These are phyloP conservation scores for Nicotiana attenuata DNA, from an alignment of 257 asterid species.

Conservation along the genomic window DNA sequence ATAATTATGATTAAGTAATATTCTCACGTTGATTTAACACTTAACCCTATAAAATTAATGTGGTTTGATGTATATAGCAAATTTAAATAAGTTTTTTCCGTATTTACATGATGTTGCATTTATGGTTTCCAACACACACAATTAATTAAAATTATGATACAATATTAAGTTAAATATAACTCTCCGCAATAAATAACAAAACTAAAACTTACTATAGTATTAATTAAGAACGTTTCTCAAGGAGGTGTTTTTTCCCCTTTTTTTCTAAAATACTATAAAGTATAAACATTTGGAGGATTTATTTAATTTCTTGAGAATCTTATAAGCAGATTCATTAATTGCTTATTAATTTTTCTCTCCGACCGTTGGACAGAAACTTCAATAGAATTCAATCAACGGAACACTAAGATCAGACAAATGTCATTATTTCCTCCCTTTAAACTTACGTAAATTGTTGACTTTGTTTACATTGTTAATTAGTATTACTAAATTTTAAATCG, in stretches of 20 bases:
- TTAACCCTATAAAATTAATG: too few relatives aligned
- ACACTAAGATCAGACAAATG: background rate
- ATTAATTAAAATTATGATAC: background rate
- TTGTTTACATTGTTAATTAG: background rate
- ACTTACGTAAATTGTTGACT: background rate
- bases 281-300: too few relatives aligned
- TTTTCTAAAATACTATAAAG: too few relatives aligned
- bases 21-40: too few relatives aligned
- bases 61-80: too few relatives aligned
- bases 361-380: background rate
- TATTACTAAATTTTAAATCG: background rate
- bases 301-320: too few relatives aligned
- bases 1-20: too few relatives aligned
- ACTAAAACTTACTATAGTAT: background rate
- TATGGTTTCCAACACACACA: background rate
- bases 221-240: background rate
- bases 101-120: background rate
- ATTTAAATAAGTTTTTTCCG: background rate
- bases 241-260: too few relatives aligned
- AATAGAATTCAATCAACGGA: background rate
- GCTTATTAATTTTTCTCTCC: background rate
- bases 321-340: too few relatives aligned
- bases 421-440: background rate
- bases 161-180: background rate
- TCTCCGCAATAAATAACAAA: background rate